Percentiles rank a stretch among this genome's conserved stretches.
These are phyloP conservation scores for Phaeotremella fagi DNA, from an alignment of 768 basidiomycete species.

Conservation along the genomic window DNA sequence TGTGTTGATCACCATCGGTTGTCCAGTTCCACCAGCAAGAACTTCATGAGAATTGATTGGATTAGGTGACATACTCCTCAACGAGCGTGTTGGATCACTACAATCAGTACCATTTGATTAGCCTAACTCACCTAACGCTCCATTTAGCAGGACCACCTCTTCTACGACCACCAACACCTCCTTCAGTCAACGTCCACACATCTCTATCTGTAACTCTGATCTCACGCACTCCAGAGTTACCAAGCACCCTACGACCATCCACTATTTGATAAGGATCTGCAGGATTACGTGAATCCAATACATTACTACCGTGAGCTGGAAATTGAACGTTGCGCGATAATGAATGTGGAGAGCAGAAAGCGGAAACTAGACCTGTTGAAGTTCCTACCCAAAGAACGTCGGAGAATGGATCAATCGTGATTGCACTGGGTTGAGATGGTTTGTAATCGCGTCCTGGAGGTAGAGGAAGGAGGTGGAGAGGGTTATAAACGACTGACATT, in stretches of 20 bases:
- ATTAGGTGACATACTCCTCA: slow-evolving; percentile 38
- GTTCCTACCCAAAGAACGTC: slow-evolving; percentile 85
- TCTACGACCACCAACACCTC: slow-evolving; percentile 49
- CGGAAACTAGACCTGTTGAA: slow-evolving; percentile 63
- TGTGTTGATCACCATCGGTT: slow-evolving; percentile 50
- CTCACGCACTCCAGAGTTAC: slow-evolving; percentile 58
- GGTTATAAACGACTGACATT: slow-evolving; percentile 30
- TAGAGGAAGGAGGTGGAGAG: slow-evolving; percentile 44
- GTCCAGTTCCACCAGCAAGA: slow-evolving; percentile 47
- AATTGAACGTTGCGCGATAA: slow-evolving; percentile 43
- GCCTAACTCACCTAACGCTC: slow-evolving; percentile 44
- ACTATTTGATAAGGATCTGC: no score
- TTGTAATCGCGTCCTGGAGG: slow-evolving; percentile 32
- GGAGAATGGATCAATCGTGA: slow-evolving; percentile 85
- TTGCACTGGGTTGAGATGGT: slow-evolving; percentile 58
- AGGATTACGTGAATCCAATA: slow-evolving; percentile 3
- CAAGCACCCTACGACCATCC: no score
- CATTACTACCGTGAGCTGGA: slow-evolving; percentile 33
- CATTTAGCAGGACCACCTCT: slow-evolving; percentile 48
- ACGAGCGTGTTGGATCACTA: slow-evolving; percentile 28
- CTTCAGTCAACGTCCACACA: slow-evolving; percentile 53
- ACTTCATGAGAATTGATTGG: slow-evolving; percentile 47
- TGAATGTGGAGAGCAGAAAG: slow-evolving; percentile 55
- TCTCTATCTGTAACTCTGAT: slow-evolving; percentile 72
- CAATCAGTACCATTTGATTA: not conserved